Evolutionary conservation across 345 rosid species (phyloP), one percentile per base, ranked within the genome.

Genomic region (Psidium friedrichsthalianum): DNA sequence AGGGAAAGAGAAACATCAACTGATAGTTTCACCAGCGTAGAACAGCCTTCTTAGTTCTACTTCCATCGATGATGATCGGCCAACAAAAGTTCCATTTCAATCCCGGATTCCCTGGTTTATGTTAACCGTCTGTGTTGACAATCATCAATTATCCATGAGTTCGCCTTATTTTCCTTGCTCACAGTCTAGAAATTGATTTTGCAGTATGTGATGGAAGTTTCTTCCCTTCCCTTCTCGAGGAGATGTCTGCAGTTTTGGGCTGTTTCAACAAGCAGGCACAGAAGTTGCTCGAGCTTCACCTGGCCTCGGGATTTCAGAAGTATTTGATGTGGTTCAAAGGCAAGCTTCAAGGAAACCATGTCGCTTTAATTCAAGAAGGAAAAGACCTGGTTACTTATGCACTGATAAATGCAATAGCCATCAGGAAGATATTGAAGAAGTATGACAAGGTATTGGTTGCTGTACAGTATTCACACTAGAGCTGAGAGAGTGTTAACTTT

Each of bases 141-240:
- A 8, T 18, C 24, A 8, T 69, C 24, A 0, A 53, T 52, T 32
- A 44, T 27, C 40, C 44, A 32, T 32, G 64, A 18, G 27, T 69
- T 74, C 16, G 49, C 82, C 51, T 74, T 36, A 42, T 56, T 40
- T 82, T 61, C 27, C 47, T 59, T 6, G 24, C 32, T 36, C 27
- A 12, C 36, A n/a, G 56, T 1, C 64, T 88, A 29, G 87, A 57
- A 74, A 32, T 83, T 85, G 47, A 36, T 2, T 25, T 42, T 83
- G 32, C 83, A 96, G 99, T 95, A 58, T 97, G 99, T 82, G 98
- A 96, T 87, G 98, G 94, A 52, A 95, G 93, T 83, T 97, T 97
- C 91, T 97, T 97, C 92, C 98, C 99, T 81, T 92, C 94, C 85
- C 98, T 97, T 86, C 90, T 92, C 15, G 89, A 88, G 83, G 98